Conservation (phyloP, 1,284 basidiomycete genomes). For the Malassezia arunalokei region DNA sequence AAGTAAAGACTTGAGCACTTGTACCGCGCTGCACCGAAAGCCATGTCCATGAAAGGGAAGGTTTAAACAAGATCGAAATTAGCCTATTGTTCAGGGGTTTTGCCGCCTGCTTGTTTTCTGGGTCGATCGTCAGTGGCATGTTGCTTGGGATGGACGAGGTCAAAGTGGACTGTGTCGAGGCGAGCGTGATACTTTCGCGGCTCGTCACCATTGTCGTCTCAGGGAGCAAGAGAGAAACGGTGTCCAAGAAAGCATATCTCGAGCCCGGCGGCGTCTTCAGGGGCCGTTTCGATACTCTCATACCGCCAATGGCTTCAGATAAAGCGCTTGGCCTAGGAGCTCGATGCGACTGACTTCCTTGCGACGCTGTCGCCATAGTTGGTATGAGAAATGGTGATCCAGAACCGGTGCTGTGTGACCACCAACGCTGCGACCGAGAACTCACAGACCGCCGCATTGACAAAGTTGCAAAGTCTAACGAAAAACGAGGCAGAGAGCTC, state of each 20-base stretch:
- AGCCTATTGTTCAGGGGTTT: not conserved
- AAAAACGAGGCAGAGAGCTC: too few species aligned
- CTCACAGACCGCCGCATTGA: too few species aligned
- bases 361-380: too few species aligned
- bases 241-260: constrained; percentile 6
- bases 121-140: constrained; percentile 2
- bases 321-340: too few species aligned
- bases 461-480: too few species aligned
- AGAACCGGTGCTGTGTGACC: too few species aligned
- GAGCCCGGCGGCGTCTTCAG: not conserved
- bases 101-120: not conserved
- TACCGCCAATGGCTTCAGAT: too few species aligned
- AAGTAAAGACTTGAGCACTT: constrained; percentile 42
- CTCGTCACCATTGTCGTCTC: not conserved
- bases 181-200: not conserved
- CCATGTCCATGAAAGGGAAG: constrained; percentile 33
- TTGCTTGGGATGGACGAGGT: not conserved
- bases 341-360: too few species aligned
- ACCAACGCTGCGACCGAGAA: too few species aligned
- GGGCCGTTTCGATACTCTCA: too few species aligned
- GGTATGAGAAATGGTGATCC: too few species aligned
- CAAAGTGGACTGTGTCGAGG: not conserved
- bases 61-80: constrained; percentile 31
- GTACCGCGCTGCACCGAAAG: constrained; percentile 32
- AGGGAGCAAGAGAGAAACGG: constrained; percentile 6